Percentiles rank a stretch among this genome's conserved stretches.
Evolutionary conservation across 2,329 filamentous ascomycete species (phyloP).

Genomic region (Clarireedia monteithiana): DNA sequence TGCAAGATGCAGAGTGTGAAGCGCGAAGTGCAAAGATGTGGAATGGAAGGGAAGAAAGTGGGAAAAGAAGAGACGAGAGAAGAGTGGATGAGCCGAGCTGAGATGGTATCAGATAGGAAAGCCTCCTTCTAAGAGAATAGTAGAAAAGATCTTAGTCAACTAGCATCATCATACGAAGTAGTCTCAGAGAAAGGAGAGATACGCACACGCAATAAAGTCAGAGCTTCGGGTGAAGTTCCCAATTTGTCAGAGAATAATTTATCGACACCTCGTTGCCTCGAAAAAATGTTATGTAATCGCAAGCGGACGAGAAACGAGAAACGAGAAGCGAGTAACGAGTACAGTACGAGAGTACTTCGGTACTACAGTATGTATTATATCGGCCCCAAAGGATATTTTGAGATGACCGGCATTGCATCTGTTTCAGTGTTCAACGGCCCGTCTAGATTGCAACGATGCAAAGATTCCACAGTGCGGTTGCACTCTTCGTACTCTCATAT

Average conservation of each 20-base stretch:
- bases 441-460: too few species aligned
- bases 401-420: too few species aligned
- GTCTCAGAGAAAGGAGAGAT: not conserved
- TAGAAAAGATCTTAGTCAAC: not conserved
- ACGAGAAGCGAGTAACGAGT: too few species aligned
- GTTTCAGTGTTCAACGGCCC: too few species aligned
- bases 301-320: too few species aligned
- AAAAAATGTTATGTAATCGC: too few species aligned
- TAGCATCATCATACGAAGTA: not conserved
- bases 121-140: not conserved
- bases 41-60: not conserved
- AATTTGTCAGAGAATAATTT: conserved; percentile 1
- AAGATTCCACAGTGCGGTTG: too few species aligned
- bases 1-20: not conserved
- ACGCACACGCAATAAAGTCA: not conserved
- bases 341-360: too few species aligned
- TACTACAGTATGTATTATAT: too few species aligned
- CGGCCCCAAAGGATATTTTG: too few species aligned
- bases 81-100: not conserved
- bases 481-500: too few species aligned
- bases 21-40: not conserved
- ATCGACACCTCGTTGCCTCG: not conserved
- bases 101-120: not conserved
- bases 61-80: not conserved
- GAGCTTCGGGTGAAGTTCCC: conserved; percentile 2